phyloP scores from a whole-genome alignment of 139 green algal species.

The Chlamydomonas eustigma region DNA sequence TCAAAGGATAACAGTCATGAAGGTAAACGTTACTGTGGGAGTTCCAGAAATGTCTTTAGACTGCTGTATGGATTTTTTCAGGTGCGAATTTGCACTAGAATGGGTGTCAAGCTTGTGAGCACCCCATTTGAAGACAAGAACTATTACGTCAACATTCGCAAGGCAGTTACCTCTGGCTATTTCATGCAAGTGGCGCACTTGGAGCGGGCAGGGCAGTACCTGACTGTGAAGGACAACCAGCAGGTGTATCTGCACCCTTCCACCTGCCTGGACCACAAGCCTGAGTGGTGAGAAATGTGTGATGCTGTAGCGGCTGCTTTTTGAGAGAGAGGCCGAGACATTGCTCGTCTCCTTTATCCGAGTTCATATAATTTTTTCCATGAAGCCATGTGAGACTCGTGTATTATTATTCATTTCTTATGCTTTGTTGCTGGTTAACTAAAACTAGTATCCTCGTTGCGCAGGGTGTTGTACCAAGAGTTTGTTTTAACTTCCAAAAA shows the following conservation, averaged over 20 bases:
- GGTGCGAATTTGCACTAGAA: conserved; percentile 65
- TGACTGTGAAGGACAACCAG: conserved; percentile 99
- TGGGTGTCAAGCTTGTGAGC: conserved; percentile 71
- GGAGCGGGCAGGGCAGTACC: conserved; percentile 86
- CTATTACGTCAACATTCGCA: conserved; percentile 98
- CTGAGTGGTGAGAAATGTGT: conserved; percentile 76
- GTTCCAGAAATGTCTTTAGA: no score
- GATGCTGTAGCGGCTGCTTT: neutral
- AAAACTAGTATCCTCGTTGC: no score
- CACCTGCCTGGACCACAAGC: conserved; percentile 90
- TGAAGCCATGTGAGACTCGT: no score
- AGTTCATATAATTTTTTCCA: no score
- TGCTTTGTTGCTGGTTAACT: no score
- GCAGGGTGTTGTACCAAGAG: conserved; percentile 95
- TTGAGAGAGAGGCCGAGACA: neutral
- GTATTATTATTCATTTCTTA: no score
- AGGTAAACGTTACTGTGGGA: no score
- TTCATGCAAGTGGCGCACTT: conserved; percentile 98
- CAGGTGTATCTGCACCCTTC: conserved; percentile 94
- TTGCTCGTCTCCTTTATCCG: no score
- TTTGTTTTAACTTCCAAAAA: conserved; percentile 97
- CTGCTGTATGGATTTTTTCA: conserved; percentile 18
- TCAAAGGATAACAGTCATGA: no score
- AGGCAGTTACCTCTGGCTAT: conserved; percentile 87
- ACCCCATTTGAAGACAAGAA: conserved; percentile 81